A percentile compares a stretch with the other conserved stretches of the same genome.
These are phyloP conservation scores for Rosellinia necatrix DNA, from an alignment of 2,329 filamentous ascomycete genomes.

Conservation along the genomic window DNA sequence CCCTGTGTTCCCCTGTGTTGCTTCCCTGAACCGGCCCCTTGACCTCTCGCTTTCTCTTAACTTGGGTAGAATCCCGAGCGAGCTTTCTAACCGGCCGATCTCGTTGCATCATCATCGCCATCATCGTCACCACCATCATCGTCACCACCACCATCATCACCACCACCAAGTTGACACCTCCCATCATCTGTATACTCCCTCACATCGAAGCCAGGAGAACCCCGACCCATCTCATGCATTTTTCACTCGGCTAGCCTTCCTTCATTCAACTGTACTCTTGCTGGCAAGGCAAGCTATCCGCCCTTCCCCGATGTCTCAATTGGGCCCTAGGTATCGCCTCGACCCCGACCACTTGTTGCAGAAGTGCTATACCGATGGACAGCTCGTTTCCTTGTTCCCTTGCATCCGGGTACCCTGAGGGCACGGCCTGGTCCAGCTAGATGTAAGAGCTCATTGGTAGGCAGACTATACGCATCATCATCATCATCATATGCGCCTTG, in stretches of 20 bases:
- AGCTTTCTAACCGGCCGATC: too few species aligned
- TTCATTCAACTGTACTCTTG: too few species aligned
- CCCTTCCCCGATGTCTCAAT: slow-evolving; percentile 6
- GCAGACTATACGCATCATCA: not conserved
- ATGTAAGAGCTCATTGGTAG: not conserved
- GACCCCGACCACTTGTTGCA: not conserved
- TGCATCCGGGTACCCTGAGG: not conserved
- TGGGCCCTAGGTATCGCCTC: not conserved
- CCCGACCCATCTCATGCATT: not conserved
- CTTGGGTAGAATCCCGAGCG: not conserved
- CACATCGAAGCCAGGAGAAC: not conserved
- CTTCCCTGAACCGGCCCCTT: not conserved
- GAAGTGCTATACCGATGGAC: not conserved
- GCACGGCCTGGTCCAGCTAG: not conserved
- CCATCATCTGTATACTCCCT: not conserved
- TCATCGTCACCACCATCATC: not conserved
- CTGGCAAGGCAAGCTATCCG: not conserved
- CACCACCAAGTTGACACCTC: not conserved
- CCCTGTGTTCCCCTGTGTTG: too few species aligned
- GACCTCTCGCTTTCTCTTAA: not conserved
- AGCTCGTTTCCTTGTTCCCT: not conserved
- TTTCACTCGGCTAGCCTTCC: not conserved
- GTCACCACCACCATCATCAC: not conserved
- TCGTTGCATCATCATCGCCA: not conserved
- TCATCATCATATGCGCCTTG: not conserved